Base-by-base conservation (phyloP, 768 basidiomycete genomes). In the Gyrodon lividus region DNA sequence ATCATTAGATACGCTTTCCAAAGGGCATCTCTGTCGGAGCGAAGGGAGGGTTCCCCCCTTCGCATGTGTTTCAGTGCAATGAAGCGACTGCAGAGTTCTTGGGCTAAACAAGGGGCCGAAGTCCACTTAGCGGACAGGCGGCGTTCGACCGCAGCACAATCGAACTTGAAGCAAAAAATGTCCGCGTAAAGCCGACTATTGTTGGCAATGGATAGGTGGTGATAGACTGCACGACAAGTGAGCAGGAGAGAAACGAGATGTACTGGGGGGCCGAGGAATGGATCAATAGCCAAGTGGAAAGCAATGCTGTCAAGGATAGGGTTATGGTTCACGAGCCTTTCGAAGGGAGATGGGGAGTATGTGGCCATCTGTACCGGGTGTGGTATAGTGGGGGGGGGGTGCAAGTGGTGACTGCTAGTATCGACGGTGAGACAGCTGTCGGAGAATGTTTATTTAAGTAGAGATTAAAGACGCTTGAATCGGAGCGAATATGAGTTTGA, bases 1-100 rank as follows among this genome's bases (percentile, higher is more conserved):
- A 81, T 56, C 79, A 83, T 80, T 31, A 82, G 50, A 54, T 78
- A 81, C 10, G 69, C 74, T 16, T 72, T 76, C 82, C 82, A 83
- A 14, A 83, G 65, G 56, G 80, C 79, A 44, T 78, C 70, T 24
- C 59, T 35, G 23, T 71, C 65, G 13, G 48, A 41, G 26, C 17
- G 49, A 22, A 43, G 23, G 42, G 54, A 59, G 1, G 48, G 52
- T 14, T n/a, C 43, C 6, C 65, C 56, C 34, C 43, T 51, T 45
- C 73, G 72, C 50, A 83, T 74, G 49, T 75, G 73, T 39, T 66
- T 66, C 24, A 83, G 58, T 4, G 72, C 69, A 22, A 42, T 35
- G 59, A 71, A 77, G 17, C 79, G 73, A 46, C 72, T 69, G 41
- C 69, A 65, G 50, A 82, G 65, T 62, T 82, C 81, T 17, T 44